Evolutionary conservation across 768 basidiomycete species (phyloP).

Genomic region (Rickenella mellea): DNA sequence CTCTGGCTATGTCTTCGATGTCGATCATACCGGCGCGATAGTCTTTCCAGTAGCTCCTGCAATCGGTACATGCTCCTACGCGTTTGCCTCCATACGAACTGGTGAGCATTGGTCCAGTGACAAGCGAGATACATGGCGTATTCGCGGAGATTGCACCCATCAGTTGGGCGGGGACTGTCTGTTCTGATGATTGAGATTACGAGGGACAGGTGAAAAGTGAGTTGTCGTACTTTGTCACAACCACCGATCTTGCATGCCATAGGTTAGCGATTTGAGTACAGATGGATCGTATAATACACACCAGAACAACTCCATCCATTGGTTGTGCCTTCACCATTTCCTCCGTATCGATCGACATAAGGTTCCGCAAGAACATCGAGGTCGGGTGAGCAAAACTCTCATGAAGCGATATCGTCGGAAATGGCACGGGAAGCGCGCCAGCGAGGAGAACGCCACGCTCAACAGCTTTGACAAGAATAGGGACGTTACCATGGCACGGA

Average conservation of each 20-base stretch:
- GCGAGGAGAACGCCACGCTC: constrained; percentile 14
- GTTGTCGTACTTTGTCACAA: constrained; percentile 3
- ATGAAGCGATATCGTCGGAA: constrained; percentile 17
- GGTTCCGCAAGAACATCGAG: constrained; percentile 15
- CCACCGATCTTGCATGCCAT: constrained; percentile 6
- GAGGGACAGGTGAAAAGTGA: neutral
- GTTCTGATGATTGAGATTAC: constrained; percentile 2
- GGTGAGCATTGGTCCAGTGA: constrained; percentile 16
- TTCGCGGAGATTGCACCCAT: constrained; percentile 18
- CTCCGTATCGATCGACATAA: constrained; percentile 18
- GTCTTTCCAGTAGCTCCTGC: constrained; percentile 14
- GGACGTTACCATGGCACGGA: constrained; percentile 17
- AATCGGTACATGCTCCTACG: constrained; percentile 19
- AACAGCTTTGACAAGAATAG: constrained; percentile 13
- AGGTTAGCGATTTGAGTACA: neutral
- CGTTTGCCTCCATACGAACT: constrained; percentile 12
- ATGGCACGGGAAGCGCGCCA: constrained; percentile 15
- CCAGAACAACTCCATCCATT: constrained; percentile 17
- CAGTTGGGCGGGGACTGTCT: constrained; percentile 19
- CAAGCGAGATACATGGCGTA: constrained; percentile 12
- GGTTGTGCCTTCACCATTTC: constrained; percentile 18
- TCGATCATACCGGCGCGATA: constrained; percentile 16
- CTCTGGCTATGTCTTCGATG: constrained; percentile 14
- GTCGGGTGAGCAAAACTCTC: constrained; percentile 16
- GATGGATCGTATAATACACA: neutral